Evolutionary conservation across 1,139 yeast species (phyloP), one percentile per base, ranked within the genome.

Genomic region (Pichia inconspicua): DNA sequence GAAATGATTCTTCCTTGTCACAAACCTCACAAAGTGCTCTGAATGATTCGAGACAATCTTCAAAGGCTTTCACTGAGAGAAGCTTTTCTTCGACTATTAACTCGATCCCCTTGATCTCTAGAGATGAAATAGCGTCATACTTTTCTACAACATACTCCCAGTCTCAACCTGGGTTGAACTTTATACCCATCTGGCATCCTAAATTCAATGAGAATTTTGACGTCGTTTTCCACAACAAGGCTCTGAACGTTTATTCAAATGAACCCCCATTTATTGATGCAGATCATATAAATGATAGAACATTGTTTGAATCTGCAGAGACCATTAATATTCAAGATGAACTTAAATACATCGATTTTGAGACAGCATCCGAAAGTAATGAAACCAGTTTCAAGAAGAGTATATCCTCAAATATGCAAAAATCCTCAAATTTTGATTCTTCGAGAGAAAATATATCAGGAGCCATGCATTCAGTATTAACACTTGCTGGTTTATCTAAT

Each of bases 221-320:
- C 47, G 64, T 81, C 27, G 66, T 81, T 3, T 84, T 72, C 62
- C 80, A 76, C 62, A 79, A 80, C 55, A 75, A 78, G 42, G 78
- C 79, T 40, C 65, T 83, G 45, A 75, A 80, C 55, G 67, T 82
- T 1, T 78, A 75, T 56, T 78, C 86, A 55, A 72, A 72, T 41
- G 72, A 76, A 9, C 57, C 80, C 37, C 89, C 90, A 0, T 63
- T 77, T 49, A 57, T 72, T 27, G 61, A 66, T 25, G 58, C 61
- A 2, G 70, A 71, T 7, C 63, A 64, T 42, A 51, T 68, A 17
- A 70, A 67, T 49, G 61, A 59, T 2, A 53, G 53, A n/a, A 55
- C 70, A 4, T 52, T 57, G 2, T 62, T 69, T 46, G 59, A 62
- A 15, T 41, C 51, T 11, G 62, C 66, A 0, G 59, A 59, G 31